Base-by-base conservation (phyloP, 768 basidiomycete species). In the Clavaria fumosa region DNA sequence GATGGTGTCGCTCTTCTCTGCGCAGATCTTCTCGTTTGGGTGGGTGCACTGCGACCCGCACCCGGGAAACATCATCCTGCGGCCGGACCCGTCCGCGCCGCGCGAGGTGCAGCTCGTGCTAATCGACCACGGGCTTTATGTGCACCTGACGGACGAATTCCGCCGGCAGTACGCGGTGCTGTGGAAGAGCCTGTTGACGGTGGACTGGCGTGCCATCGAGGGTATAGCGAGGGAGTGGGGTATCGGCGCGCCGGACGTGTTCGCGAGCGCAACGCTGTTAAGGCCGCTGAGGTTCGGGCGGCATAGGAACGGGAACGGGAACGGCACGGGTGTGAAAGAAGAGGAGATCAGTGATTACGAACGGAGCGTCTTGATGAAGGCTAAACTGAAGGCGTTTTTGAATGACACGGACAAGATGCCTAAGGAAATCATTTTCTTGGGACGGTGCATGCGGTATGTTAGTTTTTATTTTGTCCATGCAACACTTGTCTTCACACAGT, bases 111-210 rank as follows among this genome's bases (percentile, higher is more conserved):
- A 82, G 47, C 63, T 88, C 43, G 80, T 95, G 22, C 63, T 95
- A 9, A 72, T 96, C 47, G 91, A 96, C 52, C 91, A 96, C 52
- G 91, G 91, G 1, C 61, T 96, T 7, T 95, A 93, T 51, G 82
- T 91, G 26, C 61, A 63, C 5, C 67, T 89, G 3, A 55, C 71
- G 11, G 69, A 77, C 12, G 53, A 62, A 1, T 88, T 95, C 53
- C 68, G 72, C 43, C 58, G 66, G 22, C 72, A 91, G 39, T 93
- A 90, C 63, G 78, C 80, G 12, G 57, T 62, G 3, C 60, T 93
- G 4, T 90, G 88, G 88, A 66, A 72, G 35, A 67, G 66, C 12
- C 64, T 80, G 48, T 56, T 76, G 14, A 61, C 63, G 1, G 64
- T 64, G 3, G 74, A 80, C 50, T 73, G 68, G 51, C 53, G 56